Conservation (phyloP, 2,329 filamentous ascomycete species). For the Monosporascus cannonballus region DNA sequence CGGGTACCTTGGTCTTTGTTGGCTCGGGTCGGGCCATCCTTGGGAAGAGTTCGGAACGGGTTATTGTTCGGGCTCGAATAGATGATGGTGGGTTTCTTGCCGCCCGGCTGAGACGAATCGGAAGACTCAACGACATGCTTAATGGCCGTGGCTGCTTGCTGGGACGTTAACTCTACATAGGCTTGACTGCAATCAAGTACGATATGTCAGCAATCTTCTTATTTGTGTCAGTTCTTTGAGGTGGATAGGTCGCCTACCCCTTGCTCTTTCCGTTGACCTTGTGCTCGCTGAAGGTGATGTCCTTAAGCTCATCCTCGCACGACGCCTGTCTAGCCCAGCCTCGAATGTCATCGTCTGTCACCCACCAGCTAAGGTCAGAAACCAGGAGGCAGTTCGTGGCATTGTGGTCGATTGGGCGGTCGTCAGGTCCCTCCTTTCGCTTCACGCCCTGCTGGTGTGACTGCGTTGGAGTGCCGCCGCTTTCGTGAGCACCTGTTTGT, state of each 20-base stretch:
- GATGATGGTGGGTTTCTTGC: constrained; percentile 66
- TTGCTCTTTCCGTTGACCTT: constrained; percentile 99
- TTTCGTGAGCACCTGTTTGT: constrained; percentile 24
- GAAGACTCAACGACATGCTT: constrained; percentile 75
- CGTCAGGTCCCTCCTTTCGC: constrained; percentile 54
- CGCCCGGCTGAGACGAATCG: constrained; percentile 46
- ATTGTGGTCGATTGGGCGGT: constrained; percentile 51
- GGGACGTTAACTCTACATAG: constrained; percentile 77
- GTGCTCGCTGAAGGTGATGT: constrained; percentile 95
- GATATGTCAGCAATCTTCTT: background rate
- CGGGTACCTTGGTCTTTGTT: constrained; percentile 51
- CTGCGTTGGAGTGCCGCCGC: constrained; percentile 23
- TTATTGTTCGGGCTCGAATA: constrained; percentile 76
- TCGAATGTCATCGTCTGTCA: constrained; percentile 88
- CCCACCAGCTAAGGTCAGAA: constrained; percentile 94
- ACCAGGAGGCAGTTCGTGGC: constrained; percentile 72
- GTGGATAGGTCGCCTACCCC: constrained; percentile 56
- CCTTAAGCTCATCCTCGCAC: constrained; percentile 79
- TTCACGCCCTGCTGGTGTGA: constrained; percentile 51
- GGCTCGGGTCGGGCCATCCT: constrained; percentile 70
- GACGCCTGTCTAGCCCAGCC: constrained; percentile 76
- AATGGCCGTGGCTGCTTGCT: constrained; percentile 77
- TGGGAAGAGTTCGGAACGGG: constrained; percentile 85
- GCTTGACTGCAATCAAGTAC: constrained; percentile 48
- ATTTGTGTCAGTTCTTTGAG: background rate